phyloP scores from a whole-genome alignment of 371 early-diverging fungal species.

The Mucor velutinosus region DNA sequence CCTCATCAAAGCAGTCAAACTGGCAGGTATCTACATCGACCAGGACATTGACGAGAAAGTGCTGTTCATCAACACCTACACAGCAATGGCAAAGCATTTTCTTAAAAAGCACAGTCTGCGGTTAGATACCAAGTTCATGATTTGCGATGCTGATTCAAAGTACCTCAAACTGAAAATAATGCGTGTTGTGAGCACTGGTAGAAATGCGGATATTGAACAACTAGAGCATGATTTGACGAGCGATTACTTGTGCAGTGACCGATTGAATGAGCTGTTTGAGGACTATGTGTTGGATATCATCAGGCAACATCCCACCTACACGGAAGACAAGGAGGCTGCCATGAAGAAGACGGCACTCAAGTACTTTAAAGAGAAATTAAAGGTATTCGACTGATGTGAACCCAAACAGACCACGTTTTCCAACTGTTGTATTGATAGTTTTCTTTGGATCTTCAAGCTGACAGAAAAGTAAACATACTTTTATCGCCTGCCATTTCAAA shows the following conservation, averaged over 20 bases:
- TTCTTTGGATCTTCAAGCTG: neutral
- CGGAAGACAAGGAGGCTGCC: neutral
- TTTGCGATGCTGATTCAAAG: slow-evolving; percentile 8
- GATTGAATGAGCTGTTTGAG: neutral
- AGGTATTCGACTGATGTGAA: neutral
- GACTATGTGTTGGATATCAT: neutral
- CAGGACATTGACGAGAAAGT: slow-evolving; percentile 12
- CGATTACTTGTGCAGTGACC: neutral
- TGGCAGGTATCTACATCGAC: neutral
- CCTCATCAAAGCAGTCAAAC: neutral
- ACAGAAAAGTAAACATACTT: neutral
- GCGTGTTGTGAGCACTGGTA: neutral
- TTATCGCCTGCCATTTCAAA: too few species aligned
- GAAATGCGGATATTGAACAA: neutral
- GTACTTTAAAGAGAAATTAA: neutral
- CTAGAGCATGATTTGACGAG: neutral
- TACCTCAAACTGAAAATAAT: slow-evolving; percentile 9
- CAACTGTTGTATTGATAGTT: neutral
- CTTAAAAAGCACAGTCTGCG: neutral
- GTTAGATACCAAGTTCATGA: neutral
- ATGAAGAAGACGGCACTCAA: neutral
- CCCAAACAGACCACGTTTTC: neutral
- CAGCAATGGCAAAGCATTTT: slow-evolving; percentile 11
- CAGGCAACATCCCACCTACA: neutral
- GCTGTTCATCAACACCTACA: slow-evolving; percentile 12